phyloP scores from a whole-genome alignment of 2,329 filamentous ascomycete species.

The Ophiostoma triangulosporum region DNA sequence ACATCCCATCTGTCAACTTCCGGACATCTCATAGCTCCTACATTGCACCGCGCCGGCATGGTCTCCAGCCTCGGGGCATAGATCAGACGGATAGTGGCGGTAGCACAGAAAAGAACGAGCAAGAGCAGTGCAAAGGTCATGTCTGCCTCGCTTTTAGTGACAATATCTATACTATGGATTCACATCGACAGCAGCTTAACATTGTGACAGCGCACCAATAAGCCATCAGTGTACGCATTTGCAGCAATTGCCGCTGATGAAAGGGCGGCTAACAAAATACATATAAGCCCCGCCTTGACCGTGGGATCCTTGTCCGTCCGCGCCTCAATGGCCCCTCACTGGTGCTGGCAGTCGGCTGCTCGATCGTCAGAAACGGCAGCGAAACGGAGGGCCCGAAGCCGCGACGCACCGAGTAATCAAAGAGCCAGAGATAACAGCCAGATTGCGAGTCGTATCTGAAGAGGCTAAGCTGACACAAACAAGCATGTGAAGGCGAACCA shows the following conservation, averaged over 20 bases:
- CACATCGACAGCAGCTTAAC: not conserved
- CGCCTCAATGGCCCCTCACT: not conserved
- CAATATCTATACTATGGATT: not conserved
- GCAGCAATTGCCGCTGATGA: no score
- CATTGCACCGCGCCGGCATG: not conserved
- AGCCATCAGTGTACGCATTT: no score
- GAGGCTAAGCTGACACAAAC: not conserved
- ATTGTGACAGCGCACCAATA: not conserved
- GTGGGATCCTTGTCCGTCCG: no score
- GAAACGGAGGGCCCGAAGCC: not conserved
- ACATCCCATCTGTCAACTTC: not conserved
- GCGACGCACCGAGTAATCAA: not conserved
- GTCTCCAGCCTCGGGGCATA: not conserved
- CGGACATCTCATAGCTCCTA: not conserved
- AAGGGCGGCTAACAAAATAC: no score
- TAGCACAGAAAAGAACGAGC: not conserved
- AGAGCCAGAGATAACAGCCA: not conserved
- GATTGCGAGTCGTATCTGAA: not conserved
- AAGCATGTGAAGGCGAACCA: not conserved
- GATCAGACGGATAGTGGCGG: not conserved
- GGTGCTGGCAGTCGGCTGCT: not conserved
- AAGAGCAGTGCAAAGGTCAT: not conserved
- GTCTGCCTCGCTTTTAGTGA: not conserved
- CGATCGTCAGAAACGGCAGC: not conserved
- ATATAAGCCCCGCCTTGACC: no score